Evolutionary conservation across 1,284 basidiomycete genomes (phyloP), one percentile per base, ranked within the genome.

Genomic region (Boletus smithii): DNA sequence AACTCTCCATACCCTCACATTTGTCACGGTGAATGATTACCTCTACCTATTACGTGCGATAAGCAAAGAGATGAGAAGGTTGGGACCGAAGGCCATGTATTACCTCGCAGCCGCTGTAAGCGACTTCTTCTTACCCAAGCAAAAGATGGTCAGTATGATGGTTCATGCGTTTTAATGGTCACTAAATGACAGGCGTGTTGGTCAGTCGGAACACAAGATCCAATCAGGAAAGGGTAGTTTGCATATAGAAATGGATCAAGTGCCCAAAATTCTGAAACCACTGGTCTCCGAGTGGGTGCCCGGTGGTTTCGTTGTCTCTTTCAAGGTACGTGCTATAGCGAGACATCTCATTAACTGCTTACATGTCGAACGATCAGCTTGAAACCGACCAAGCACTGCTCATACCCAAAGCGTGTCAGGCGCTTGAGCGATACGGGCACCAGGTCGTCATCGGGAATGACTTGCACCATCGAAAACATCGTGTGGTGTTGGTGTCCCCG

Each of bases 371-470:
- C 32, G 22, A 31, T 23, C 42, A 97, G 93, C 84, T 99, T 39
- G 97, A 99, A 74, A 99, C 97, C 4, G 95, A 99, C 59, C 72
- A 73, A 14, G 42, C 72, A 1, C 74, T 99, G 8, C 77, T 99
- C 16, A 79, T 98, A 43, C 95, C 95, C 22, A 99, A 99, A 73
- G 88, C 95, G 0, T 79, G 83, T 22, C 81, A 77, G 3, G 91
- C 95, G 3, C 79, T 99, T 23, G 85, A 92, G 53, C 81, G 94
- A 18, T 99, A 99, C 65, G 94, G 95, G 0, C 95, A 99, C 66
- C 95, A 98, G 67, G 84, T 97, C 22, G 97, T 99, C 41, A 93
- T 99, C 57, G 95, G 91, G 22, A 99, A 99, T 67, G 88, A 95
- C 51, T 80, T 99, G 11, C 81, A 95, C 60, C 75, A 81, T 39